A percentile compares a stretch with the other conserved stretches of the same genome.
Conservation (phyloP, 2,329 filamentous ascomycete genomes). For the Xylariaceae sp. region DNA sequence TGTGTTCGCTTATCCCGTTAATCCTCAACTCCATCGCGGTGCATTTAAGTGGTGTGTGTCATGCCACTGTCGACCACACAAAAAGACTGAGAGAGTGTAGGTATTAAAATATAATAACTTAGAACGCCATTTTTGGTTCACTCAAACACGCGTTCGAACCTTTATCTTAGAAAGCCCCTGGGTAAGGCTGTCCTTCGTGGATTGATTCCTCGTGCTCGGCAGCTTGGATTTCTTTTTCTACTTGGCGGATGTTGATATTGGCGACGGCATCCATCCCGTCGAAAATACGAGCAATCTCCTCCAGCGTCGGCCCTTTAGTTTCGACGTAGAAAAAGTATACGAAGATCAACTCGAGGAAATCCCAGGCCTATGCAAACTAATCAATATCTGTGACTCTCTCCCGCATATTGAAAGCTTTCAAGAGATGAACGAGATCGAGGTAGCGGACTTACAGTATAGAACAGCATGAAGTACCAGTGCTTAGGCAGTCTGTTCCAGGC, state of each 20-base stretch:
- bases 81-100: constrained; percentile 23
- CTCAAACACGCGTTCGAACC: neutral
- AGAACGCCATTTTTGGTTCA: constrained; percentile 3
- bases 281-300: constrained; percentile 74
- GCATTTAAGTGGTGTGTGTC: neutral
- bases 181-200: constrained; percentile 24
- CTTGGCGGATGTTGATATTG: constrained; percentile 59
- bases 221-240: constrained; percentile 58
- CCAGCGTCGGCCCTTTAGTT: constrained; percentile 72
- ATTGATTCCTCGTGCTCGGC: constrained; percentile 36
- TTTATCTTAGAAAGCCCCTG: constrained; percentile 20
- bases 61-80: neutral
- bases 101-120: constrained; percentile 23
- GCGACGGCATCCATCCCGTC: constrained; percentile 67
- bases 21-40: constrained; percentile 18
- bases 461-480: constrained; percentile 70
- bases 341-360: constrained; percentile 64
- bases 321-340: constrained; percentile 73
- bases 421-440: neutral
- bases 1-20: neutral
- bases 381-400: constrained; percentile 6
- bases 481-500: constrained; percentile 64
- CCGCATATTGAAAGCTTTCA: neutral
- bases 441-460: constrained; percentile 58
- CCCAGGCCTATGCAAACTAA: constrained; percentile 53